phyloP scores from a whole-genome alignment of 106 monocot genomes.

The Platanthera guangdongensis region DNA sequence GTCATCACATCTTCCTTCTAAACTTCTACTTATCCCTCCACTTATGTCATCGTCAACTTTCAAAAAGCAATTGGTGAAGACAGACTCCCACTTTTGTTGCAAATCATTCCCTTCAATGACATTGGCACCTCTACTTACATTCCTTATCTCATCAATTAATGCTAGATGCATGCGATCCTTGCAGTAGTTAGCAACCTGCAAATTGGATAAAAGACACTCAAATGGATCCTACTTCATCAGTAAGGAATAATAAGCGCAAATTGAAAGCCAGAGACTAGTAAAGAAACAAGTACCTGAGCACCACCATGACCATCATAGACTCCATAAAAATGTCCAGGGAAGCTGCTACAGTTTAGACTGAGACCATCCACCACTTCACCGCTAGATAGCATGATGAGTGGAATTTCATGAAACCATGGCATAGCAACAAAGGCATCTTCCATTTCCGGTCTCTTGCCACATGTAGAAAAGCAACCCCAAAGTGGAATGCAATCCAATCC shows the following conservation, averaged over 20 bases:
- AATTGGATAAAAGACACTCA: not conserved
- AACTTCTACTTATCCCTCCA: conserved; percentile 13
- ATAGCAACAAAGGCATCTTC: conserved; percentile 54
- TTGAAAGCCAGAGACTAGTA: not conserved
- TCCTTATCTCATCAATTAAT: not conserved
- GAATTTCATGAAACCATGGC: conserved; percentile 52
- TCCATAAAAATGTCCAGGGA: conserved; percentile 10
- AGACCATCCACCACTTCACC: conserved; percentile 15
- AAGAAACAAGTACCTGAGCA: conserved; percentile 4
- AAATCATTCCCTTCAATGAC: conserved; percentile 11
- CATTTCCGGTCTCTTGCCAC: conserved; percentile 73
- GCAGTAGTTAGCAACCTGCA: conserved; percentile 11
- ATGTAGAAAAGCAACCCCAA: conserved; percentile 56
- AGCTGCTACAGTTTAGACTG: not conserved
- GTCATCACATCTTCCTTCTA: conserved; percentile 2
- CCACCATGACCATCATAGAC: conserved; percentile 13
- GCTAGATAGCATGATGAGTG: conserved; percentile 35
- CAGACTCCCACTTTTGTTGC: conserved; percentile 49
- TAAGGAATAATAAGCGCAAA: not conserved
- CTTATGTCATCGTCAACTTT: conserved; percentile 64
- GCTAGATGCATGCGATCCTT: conserved; percentile 5
- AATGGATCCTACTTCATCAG: not conserved
- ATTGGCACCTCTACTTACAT: conserved; percentile 6
- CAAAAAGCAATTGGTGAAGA: conserved; percentile 44
- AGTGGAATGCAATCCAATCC: conserved; percentile 29